phyloP scores from a whole-genome alignment of 768 basidiomycete genomes.

The Pisolithus microcarpus region DNA sequence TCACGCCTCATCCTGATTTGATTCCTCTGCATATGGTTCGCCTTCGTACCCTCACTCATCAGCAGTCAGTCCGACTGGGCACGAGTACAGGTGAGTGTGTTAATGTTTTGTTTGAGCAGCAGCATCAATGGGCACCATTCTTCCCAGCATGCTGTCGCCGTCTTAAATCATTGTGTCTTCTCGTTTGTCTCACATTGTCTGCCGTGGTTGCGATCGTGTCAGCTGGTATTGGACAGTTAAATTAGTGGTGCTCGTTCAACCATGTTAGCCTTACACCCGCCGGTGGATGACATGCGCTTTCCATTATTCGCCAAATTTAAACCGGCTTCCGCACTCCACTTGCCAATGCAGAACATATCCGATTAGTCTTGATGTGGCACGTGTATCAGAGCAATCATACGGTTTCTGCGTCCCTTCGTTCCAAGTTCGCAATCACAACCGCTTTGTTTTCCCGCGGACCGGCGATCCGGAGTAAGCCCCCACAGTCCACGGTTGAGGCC shows the following conservation, averaged over 20 bases:
- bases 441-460: not conserved
- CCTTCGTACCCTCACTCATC: slow-evolving; percentile 22
- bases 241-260: not conserved
- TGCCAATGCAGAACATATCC: not conserved
- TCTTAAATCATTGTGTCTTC: not conserved
- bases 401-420: not conserved
- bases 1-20: slow-evolving; percentile 17
- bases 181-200: not conserved
- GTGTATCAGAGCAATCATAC: not conserved
- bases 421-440: not conserved
- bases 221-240: not conserved
- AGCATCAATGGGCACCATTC: not conserved
- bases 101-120: not conserved
- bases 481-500: too few species aligned
- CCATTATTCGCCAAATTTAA: not conserved
- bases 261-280: not conserved
- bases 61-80: slow-evolving; percentile 11
- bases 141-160: not conserved
- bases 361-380: not conserved
- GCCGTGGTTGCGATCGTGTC: not conserved
- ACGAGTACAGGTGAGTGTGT: slow-evolving; percentile 11
- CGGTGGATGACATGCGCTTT: too few species aligned
- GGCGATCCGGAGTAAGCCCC: not conserved
- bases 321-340: not conserved
- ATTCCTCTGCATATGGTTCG: slow-evolving; percentile 17